A percentile compares a stretch with the other conserved stretches of the same genome.
Evolutionary conservation across 2,329 filamentous ascomycete genomes (phyloP).

Genomic region (Aspergillaceae sp.): DNA sequence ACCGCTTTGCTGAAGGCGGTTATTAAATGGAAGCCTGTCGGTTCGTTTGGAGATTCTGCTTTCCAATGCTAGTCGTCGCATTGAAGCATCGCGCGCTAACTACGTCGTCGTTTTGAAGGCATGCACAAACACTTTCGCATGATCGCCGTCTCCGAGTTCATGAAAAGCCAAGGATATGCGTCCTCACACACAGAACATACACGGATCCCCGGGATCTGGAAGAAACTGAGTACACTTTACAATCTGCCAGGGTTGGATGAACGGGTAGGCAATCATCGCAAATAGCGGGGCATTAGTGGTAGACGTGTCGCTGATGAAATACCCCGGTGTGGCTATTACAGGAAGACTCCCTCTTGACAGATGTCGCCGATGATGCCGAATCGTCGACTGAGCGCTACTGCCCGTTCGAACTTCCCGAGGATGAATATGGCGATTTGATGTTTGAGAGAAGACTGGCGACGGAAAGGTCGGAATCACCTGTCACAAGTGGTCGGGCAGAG

Average conservation of each 20-base stretch:
- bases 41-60: slow-evolving; percentile 38
- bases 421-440: slow-evolving; percentile 41
- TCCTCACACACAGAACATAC: slow-evolving; percentile 62
- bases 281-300: too few species aligned
- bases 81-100: slow-evolving; percentile 1
- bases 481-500: slow-evolving; percentile 24
- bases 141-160: slow-evolving; percentile 71
- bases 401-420: slow-evolving; percentile 56
- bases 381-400: slow-evolving; percentile 49
- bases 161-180: slow-evolving; percentile 71
- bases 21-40: slow-evolving; percentile 93
- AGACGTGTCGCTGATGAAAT: background rate
- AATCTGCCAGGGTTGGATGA: slow-evolving; percentile 81
- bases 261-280: slow-evolving; percentile 49
- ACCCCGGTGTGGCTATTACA: slow-evolving; percentile 8
- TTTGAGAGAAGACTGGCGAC: slow-evolving; percentile 39
- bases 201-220: slow-evolving; percentile 84
- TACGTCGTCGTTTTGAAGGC: slow-evolving; percentile 35
- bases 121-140: slow-evolving; percentile 94
- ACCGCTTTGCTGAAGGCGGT: slow-evolving; percentile 87
- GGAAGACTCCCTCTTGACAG: slow-evolving; percentile 49
- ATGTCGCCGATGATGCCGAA: slow-evolving; percentile 48
- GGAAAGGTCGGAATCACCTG: slow-evolving; percentile 36
- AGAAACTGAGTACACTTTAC: slow-evolving; percentile 74
- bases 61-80: background rate